Evolutionary conservation across 2,329 filamentous ascomycete species (phyloP), one percentile per base, ranked within the genome.

Genomic region (Neofusicoccum laricinum): DNA sequence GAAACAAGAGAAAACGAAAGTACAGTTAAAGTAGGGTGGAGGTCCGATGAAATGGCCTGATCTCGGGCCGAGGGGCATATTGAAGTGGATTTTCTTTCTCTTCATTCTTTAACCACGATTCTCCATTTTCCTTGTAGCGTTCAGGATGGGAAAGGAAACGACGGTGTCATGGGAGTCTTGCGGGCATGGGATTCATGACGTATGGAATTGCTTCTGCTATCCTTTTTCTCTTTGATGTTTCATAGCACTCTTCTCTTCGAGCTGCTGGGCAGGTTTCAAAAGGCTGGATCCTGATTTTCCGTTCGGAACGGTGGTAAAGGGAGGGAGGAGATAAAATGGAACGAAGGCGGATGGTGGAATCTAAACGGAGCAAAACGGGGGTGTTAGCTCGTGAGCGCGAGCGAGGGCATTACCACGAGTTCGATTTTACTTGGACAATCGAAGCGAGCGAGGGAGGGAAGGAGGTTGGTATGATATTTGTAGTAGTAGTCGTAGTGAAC

Each of bases 171-270:
- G 40, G 55, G 55, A 48, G 55, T 59, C 43, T 43, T 15, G 30
- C 17, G n/a, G 55, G 55, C 41, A 59, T 58, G n/a, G 25, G 55
- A 19, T 21, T 59, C 55, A 46, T 59, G 41, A 59, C 21, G 55
- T 36, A 59, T 36, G 55, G 34, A 46, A 48, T 34, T 58, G 45
- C 15, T 32, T 14, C 32, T 34, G 45, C 17, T 15, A 12, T 57
- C 21, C 21, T 43, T 17, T 43, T 41, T n/a, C 30, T 57, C 36
- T n/a, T 11, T 11, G 25, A 3, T 49, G 46, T 53, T 30, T 57
- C 19, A 30, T 25, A 41, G 19, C 51, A 11, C 21, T 41, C 38
- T 43, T 45, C 8, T 11, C 34, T 14, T 30, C 3, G 14, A 3
- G 14, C n/a, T 41, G 36, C 38, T 17, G 36, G 21, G 30, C 51